Evolutionary conservation across 306 rosid genomes (phyloP).

Genomic region (Fragaria iinumae): DNA sequence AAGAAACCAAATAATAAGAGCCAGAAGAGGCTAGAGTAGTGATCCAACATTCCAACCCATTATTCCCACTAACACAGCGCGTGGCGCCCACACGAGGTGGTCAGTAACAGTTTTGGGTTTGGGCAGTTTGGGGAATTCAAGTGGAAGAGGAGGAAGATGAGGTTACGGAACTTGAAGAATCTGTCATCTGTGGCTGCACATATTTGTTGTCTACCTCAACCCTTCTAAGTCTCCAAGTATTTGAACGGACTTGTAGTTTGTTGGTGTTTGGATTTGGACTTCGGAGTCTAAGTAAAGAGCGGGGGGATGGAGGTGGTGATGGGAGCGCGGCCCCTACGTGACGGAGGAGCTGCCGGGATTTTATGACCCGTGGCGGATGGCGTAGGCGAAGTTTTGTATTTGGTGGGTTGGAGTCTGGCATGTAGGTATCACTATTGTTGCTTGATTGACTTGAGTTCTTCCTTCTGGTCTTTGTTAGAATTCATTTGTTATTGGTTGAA

Average conservation of each 20-base stretch:
- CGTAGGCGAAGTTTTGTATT: background rate
- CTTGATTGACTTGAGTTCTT: background rate
- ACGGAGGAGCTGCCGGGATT: background rate
- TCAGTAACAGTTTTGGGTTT: no score
- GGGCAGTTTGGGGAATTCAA: slow-evolving; percentile 26
- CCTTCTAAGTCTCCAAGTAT: background rate
- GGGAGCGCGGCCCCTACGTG: background rate
- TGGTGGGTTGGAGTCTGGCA: no score
- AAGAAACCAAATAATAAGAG: slow-evolving; percentile 55
- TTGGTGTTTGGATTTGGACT: background rate
- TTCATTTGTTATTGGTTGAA: background rate
- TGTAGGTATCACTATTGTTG: no score
- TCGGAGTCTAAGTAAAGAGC: background rate
- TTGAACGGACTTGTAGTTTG: background rate
- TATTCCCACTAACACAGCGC: slow-evolving; percentile 31
- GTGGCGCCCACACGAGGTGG: slow-evolving; percentile 36
- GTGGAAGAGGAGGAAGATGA: background rate
- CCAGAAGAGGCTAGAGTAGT: slow-evolving; percentile 61
- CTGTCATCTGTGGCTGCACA: slow-evolving; percentile 41
- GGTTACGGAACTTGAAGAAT: slow-evolving; percentile 66
- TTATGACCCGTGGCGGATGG: background rate
- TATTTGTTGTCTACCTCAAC: no score
- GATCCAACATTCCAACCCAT: slow-evolving; percentile 65
- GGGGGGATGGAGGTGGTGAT: background rate
- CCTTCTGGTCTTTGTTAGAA: background rate